Percentiles rank a stretch among this genome's conserved stretches.
Evolutionary conservation across 2,329 filamentous ascomycete species (phyloP).

Genomic region (Colletotrichum magnum): DNA sequence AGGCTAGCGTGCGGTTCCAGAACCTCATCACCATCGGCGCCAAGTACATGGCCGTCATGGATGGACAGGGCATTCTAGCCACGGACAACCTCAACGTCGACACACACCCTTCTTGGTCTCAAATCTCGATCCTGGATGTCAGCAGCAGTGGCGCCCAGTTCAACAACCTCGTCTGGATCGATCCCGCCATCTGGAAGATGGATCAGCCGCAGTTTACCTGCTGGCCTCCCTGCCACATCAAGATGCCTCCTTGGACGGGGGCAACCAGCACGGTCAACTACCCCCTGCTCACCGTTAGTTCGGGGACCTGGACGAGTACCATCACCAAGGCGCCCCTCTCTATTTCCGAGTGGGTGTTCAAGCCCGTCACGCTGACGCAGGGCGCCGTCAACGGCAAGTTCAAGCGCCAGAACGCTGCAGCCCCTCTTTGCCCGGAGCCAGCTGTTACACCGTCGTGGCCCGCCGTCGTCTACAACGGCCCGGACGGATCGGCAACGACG

Average conservation of each 20-base stretch:
- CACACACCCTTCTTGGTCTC: constrained; percentile 48
- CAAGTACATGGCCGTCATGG: constrained; percentile 46
- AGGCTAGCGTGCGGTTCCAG: constrained; percentile 43
- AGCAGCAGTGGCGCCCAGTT: constrained; percentile 9
- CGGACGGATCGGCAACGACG: constrained; percentile 38
- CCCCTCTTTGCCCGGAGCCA: constrained; percentile 39
- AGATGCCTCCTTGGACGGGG: constrained; percentile 47
- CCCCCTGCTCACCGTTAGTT: constrained; percentile 49
- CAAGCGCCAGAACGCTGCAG: constrained; percentile 36
- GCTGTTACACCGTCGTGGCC: constrained; percentile 45
- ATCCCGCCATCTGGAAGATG: constrained; percentile 50
- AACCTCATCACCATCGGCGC: constrained; percentile 51
- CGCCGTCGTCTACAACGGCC: constrained; percentile 41
- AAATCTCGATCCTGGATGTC: constrained; percentile 46
- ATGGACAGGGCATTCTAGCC: constrained; percentile 46
- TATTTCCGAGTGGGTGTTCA: constrained; percentile 45
- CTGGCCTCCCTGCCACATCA: constrained; percentile 46
- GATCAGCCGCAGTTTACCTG: constrained; percentile 48
- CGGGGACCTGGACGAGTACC: constrained; percentile 48
- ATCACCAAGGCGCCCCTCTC: constrained; percentile 48
- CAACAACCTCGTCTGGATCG: constrained; percentile 43
- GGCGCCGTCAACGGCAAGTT: constrained; percentile 1
- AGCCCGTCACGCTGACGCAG: constrained; percentile 43
- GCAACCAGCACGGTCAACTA: constrained; percentile 49
- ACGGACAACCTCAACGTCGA: constrained; percentile 48